These are phyloP conservation scores for Trichoderma guizhouense DNA, from an alignment of 2,329 filamentous ascomycete genomes.

Conservation along the genomic window DNA sequence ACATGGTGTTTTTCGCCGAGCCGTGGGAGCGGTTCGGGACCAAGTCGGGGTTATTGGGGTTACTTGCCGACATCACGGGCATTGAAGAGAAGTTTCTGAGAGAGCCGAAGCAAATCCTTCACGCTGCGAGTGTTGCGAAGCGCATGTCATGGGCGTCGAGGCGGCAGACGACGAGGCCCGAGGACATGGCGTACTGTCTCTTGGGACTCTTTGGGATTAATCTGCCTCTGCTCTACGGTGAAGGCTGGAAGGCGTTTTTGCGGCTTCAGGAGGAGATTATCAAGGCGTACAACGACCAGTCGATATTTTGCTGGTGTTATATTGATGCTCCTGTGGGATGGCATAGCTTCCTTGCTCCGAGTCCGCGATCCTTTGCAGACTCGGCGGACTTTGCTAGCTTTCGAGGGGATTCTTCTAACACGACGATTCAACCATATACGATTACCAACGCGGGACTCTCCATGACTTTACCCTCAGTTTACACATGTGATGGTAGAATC, in stretches of 20 bases:
- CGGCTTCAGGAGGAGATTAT: neutral
- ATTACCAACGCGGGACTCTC: neutral
- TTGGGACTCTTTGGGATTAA: neutral
- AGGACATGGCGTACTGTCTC: neutral
- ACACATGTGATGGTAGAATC: neutral
- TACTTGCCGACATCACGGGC: neutral
- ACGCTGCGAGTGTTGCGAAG: neutral
- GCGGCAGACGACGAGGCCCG: neutral
- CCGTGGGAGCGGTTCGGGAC: neutral
- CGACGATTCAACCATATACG: neutral
- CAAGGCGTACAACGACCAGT: neutral
- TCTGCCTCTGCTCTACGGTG: neutral
- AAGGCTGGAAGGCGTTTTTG: neutral
- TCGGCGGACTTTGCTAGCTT: neutral
- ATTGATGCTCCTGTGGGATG: neutral
- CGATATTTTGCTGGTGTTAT: neutral
- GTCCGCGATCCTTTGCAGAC: neutral
- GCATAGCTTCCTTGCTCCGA: neutral
- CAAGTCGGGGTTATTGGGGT: neutral
- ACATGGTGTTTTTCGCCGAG: neutral
- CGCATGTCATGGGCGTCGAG: neutral
- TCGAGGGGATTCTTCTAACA: neutral
- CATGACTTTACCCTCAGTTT: neutral
- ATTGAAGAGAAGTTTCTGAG: neutral
- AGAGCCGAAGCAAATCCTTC: neutral